phyloP scores from a whole-genome alignment of 352 stramenopile genomes.

The Globisporangium acanthophoron region DNA sequence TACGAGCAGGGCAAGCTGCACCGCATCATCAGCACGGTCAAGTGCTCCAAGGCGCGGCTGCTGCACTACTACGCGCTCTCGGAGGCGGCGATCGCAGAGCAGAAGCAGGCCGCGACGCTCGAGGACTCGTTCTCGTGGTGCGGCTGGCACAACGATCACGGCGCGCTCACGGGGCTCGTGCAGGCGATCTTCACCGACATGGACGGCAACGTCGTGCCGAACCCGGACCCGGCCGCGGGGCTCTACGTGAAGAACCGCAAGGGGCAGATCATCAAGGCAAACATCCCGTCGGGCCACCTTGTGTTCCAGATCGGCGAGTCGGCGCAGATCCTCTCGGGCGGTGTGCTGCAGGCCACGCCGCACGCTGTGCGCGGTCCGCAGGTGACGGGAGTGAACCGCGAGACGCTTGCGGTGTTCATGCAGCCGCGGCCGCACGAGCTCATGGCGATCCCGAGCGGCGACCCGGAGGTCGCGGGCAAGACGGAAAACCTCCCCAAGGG shows the following conservation, averaged over 20 bases:
- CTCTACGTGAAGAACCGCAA: slow-evolving; percentile 93
- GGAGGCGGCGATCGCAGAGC: slow-evolving; percentile 47
- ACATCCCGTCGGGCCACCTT: slow-evolving; percentile 82
- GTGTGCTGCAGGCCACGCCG: slow-evolving; percentile 88
- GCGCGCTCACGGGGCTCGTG: slow-evolving; percentile 92
- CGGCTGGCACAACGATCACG: slow-evolving; percentile 97
- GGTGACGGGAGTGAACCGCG: slow-evolving; percentile 74
- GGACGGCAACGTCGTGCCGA: slow-evolving; percentile 51
- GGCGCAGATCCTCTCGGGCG: slow-evolving; percentile 93
- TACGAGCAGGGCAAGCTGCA: slow-evolving; percentile 87
- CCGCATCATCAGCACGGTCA: slow-evolving; percentile 83
- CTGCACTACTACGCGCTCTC: slow-evolving; percentile 95
- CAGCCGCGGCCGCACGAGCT: slow-evolving; percentile 86
- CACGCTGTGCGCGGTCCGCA: slow-evolving; percentile 86
- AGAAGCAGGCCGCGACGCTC: slow-evolving; percentile 33
- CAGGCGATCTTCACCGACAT: slow-evolving; percentile 89
- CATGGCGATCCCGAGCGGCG: slow-evolving; percentile 63
- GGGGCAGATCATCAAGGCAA: slow-evolving; percentile 86
- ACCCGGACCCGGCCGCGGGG: slow-evolving; percentile 77
- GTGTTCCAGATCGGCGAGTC: slow-evolving; percentile 96
- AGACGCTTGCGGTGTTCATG: slow-evolving; percentile 97
- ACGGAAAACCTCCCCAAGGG: slow-evolving; percentile 74
- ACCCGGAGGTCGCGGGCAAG: slow-evolving; percentile 40
- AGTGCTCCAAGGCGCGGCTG: slow-evolving; percentile 89
- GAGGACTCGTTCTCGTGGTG: slow-evolving; percentile 93